A percentile compares a stretch with the other conserved stretches of the same genome.
Evolutionary conservation across 2,329 filamentous ascomycete species (phyloP).

Genomic region (Monilinia aucupariae): DNA sequence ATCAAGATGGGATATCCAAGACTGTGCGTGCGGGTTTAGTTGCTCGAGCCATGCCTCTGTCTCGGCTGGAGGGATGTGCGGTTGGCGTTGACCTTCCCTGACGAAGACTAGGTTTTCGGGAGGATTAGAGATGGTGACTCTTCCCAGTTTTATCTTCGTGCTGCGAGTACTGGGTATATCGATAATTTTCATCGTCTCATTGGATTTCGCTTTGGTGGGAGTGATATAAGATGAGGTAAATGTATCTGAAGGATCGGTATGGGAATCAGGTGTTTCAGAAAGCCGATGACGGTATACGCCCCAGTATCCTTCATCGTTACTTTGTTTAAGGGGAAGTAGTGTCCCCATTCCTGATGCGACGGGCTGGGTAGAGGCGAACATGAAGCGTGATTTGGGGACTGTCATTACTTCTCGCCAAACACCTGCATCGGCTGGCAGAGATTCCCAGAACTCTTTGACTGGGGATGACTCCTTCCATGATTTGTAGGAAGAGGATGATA

Average conservation of each 20-base stretch:
- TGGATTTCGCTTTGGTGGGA: constrained; percentile 1
- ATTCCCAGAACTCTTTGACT: constrained; percentile 20
- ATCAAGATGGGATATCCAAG: constrained; percentile 22
- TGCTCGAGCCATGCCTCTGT: constrained; percentile 19
- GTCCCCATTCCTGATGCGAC: constrained; percentile 20
- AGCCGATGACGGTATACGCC: constrained; percentile 24
- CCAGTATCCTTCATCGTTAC: constrained; percentile 24
- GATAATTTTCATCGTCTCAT: not conserved
- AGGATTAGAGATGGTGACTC: constrained; percentile 17
- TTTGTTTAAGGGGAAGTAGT: constrained; percentile 18
- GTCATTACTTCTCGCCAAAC: constrained; percentile 26
- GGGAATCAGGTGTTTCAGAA: constrained; percentile 18
- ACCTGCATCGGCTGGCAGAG: constrained; percentile 22
- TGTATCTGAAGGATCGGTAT: constrained; percentile 20
- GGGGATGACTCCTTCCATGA: constrained; percentile 21
- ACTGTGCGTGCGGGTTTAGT: constrained; percentile 19
- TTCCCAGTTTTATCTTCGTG: not conserved
- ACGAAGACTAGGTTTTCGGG: constrained; percentile 25
- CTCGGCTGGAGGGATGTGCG: constrained; percentile 20
- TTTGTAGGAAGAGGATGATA: constrained; percentile 25
- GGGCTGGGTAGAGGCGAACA: constrained; percentile 20
- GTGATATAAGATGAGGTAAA: constrained; percentile 21
- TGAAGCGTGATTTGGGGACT: constrained; percentile 23
- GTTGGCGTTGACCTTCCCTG: constrained; percentile 22
- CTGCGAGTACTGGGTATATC: constrained; percentile 2